Base-by-base conservation (phyloP, 1,139 yeast species). In the Pneumocystis murina region DNA sequence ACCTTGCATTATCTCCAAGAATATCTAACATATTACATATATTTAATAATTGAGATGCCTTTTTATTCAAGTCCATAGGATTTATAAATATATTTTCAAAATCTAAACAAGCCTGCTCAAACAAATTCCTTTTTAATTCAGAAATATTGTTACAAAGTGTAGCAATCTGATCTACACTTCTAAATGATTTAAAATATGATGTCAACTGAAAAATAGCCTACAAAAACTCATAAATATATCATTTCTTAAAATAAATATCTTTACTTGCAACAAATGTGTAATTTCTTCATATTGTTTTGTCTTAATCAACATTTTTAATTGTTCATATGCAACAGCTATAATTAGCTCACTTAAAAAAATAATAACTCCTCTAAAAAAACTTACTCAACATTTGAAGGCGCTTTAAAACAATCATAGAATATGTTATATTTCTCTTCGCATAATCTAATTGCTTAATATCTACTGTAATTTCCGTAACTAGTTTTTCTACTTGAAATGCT, bases 131-230 rank as follows among this genome's bases (percentile, higher is more conserved):
- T 72, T 88, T 90, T 59, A 88, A 77, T 61, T 82, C 81, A 39
- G 81, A 79, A 28, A 91, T 83, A 66, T 80, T 78, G 68, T 82
- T 80, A 69, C 88, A 82, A 62, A 92, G 75, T 41, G 80, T 78
- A 65, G 91, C 89, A 64, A 92, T 85, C 69, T 87, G 94, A 66
- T 85, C 86, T 60, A 92, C 86, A 59, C 95, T 85, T 71, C 92
- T 84, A 74, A 87, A 92, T 0, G 89, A 83, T 70, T 84, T 83
- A 77, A 92, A 91, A 73, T 85, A 87, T 30, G 79, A 80, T 72
- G 88, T 80, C 63, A 92, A 79, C 68, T 90, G 95, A 63, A 85
- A 79, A 67, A 89, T 92, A 2, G 91, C 96, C 55, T 85, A 83
- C 63, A 90, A 77, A 36, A 87, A 78, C 59, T 2, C 1, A 81